Evolutionary conservation across 352 stramenopile species (phyloP).

Genomic region (Globisporangium spiculum): DNA sequence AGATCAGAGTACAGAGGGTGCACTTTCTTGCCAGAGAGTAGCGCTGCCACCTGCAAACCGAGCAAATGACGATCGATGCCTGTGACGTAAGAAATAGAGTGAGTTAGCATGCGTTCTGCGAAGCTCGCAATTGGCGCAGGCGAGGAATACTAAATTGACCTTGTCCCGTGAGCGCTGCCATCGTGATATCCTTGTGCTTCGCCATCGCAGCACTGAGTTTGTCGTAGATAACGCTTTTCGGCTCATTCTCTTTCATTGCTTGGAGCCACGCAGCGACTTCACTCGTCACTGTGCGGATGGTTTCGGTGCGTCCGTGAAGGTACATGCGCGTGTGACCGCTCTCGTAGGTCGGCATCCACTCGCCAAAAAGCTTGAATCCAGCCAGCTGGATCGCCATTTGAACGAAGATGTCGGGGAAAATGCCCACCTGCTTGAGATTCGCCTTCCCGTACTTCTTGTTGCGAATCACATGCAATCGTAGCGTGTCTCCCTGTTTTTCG

Average conservation of each 20-base stretch:
- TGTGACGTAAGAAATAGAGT: background rate
- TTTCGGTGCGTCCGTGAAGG: conserved; percentile 91
- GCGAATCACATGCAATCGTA: conserved; percentile 80
- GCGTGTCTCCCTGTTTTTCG: conserved; percentile 52
- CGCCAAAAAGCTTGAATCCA: conserved; percentile 84
- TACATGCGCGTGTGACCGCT: conserved; percentile 93
- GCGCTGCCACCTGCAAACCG: conserved; percentile 84
- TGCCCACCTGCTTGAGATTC: conserved; percentile 68
- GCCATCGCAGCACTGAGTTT: conserved; percentile 78
- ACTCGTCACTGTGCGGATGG: conserved; percentile 70
- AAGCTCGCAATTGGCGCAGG: background rate
- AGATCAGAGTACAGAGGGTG: conserved; percentile 85
- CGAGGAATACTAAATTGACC: conserved; percentile 20
- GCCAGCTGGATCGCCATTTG: conserved; percentile 94
- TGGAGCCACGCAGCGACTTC: conserved; percentile 83
- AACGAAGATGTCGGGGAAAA: conserved; percentile 93
- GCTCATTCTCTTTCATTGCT: conserved; percentile 39
- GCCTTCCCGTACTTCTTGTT: conserved; percentile 83
- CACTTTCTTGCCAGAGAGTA: conserved; percentile 59
- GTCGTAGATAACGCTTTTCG: conserved; percentile 32
- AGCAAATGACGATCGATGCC: conserved; percentile 93
- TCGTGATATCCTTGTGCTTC: conserved; percentile 87
- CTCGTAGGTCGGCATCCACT: conserved; percentile 93
- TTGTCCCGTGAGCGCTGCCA: conserved; percentile 59
- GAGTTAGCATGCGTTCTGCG: background rate